Conservation (phyloP, 495 filamentous ascomycete species). For the Penicillium paradoxum region DNA sequence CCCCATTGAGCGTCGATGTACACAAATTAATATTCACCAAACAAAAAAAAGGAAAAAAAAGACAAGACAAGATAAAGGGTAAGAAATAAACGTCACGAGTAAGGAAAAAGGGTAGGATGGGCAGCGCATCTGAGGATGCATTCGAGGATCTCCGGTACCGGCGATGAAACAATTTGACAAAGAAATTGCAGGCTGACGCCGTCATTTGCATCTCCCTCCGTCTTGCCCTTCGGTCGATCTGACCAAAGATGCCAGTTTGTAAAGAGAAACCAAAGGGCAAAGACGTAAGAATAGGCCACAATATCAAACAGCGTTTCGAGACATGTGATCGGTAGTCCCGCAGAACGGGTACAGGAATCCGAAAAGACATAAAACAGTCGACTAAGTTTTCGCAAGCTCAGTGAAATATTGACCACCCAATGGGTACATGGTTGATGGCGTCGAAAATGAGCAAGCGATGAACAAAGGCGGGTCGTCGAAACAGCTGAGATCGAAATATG, state of each 20-base stretch:
- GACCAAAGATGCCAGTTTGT: constrained; percentile 4
- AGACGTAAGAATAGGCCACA: constrained; percentile 39
- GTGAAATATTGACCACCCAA: constrained; percentile 5
- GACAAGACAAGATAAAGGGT: constrained; percentile 15
- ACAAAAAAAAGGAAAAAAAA: constrained; percentile 8
- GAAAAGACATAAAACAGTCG: constrained; percentile 14
- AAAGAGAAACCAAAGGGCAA: constrained; percentile 19
- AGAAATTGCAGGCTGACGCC: constrained; percentile 20
- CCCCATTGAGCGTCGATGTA: constrained; percentile 28
- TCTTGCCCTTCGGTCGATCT: constrained; percentile 16
- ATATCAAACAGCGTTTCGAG: constrained; percentile 34
- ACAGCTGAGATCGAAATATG: constrained; percentile 33
- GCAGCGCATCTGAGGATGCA: constrained; percentile 17
- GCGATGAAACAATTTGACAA: constrained; percentile 19
- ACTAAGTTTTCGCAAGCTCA: constrained; percentile 11
- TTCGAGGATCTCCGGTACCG: constrained; percentile 23
- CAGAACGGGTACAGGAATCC: constrained; percentile 16
- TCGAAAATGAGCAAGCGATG: constrained; percentile 11
- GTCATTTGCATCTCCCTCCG: constrained; percentile 38
- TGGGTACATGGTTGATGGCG: constrained; percentile 2
- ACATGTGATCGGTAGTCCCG: constrained; percentile 21
- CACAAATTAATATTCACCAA: constrained; percentile 10
- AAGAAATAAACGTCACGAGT: constrained; percentile 12
- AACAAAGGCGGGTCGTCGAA: constrained; percentile 33
- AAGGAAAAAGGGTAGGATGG: constrained; percentile 12